These are phyloP conservation scores for Sorghum bicolor DNA, from an alignment of 176 grass and related monocot genomes.

Conservation along the genomic window DNA sequence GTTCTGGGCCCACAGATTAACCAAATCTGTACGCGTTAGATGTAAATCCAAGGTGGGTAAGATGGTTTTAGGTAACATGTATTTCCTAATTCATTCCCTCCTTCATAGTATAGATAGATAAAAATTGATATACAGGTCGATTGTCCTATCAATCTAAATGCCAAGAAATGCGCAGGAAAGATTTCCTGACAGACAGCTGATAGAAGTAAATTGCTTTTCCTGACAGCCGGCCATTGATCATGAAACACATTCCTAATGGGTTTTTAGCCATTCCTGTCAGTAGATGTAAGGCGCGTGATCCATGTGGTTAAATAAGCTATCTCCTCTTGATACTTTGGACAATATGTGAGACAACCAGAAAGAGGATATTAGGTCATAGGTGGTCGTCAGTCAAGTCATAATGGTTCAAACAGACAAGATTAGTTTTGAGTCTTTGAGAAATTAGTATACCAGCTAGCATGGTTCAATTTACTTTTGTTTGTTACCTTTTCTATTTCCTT, in stretches of 20 bases:
- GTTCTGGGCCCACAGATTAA: too few relatives aligned
- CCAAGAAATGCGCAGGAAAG: not conserved
- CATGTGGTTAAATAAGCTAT: not conserved
- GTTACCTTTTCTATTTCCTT: not conserved
- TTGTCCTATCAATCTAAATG: too few relatives aligned
- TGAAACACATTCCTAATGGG: not conserved
- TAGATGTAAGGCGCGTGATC: constrained; percentile 40
- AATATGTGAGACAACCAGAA: not conserved
- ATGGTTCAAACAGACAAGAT: too few relatives aligned
- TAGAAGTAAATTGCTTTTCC: not conserved
- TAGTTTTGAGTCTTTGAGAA: too few relatives aligned
- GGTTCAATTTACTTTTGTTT: not conserved
- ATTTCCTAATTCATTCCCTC: too few relatives aligned
- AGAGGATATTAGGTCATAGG: not conserved
- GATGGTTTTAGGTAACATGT: too few relatives aligned
- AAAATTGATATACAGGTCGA: too few relatives aligned
- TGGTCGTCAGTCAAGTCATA: too few relatives aligned
- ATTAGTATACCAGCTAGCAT: not conserved
- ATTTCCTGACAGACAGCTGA: not conserved
- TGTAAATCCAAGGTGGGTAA: too few relatives aligned
- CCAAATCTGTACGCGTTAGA: too few relatives aligned
- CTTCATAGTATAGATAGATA: too few relatives aligned
- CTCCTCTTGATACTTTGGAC: not conserved
- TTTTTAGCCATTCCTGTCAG: not conserved
- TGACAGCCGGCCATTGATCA: not conserved